Percentiles rank a stretch among this genome's conserved stretches.
Evolutionary conservation across 2,329 filamentous ascomycete genomes (phyloP).

Genomic region (Beauveria bassiana): DNA sequence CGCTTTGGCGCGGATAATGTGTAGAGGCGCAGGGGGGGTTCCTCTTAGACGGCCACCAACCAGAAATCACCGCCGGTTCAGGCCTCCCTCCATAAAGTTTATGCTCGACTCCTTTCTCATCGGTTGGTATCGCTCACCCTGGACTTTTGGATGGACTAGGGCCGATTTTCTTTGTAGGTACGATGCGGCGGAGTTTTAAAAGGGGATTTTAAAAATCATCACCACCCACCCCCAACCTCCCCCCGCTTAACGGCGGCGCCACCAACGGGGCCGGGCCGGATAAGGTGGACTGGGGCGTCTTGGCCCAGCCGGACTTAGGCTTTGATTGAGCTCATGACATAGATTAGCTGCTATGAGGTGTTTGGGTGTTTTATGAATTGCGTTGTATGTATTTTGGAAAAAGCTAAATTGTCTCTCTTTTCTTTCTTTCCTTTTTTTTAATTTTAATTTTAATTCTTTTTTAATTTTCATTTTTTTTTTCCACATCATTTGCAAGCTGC

Average conservation of each 20-base stretch:
- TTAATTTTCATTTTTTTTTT: too few relatives aligned
- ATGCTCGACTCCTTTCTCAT: slow-evolving; percentile 47
- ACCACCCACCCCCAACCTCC: slow-evolving; percentile 18
- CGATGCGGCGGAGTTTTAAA: slow-evolving; percentile 37
- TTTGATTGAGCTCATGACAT: slow-evolving; percentile 37
- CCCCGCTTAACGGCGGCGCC: slow-evolving; percentile 34
- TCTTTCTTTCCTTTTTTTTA: too few relatives aligned
- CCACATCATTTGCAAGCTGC: too few relatives aligned
- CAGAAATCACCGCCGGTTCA: too few relatives aligned
- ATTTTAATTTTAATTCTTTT: too few relatives aligned
- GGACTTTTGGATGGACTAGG: slow-evolving; percentile 41
- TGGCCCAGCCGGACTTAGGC: slow-evolving; percentile 26
- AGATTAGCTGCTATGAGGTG: slow-evolving; percentile 25
- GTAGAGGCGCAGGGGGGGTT: too few relatives aligned
- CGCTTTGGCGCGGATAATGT: too few relatives aligned
- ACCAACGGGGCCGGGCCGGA: slow-evolving; percentile 26
- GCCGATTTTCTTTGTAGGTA: slow-evolving; percentile 28
- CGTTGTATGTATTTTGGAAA: too few relatives aligned
- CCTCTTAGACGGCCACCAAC: too few relatives aligned
- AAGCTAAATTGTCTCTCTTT: too few relatives aligned
- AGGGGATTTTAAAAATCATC: slow-evolving; percentile 33
- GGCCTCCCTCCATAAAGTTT: background rate
- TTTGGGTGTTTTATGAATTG: too few relatives aligned
- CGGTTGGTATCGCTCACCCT: slow-evolving; percentile 39
- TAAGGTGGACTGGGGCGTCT: slow-evolving; percentile 13